phyloP scores from a whole-genome alignment of 306 rosid genomes.

The Trifolium repens region DNA sequence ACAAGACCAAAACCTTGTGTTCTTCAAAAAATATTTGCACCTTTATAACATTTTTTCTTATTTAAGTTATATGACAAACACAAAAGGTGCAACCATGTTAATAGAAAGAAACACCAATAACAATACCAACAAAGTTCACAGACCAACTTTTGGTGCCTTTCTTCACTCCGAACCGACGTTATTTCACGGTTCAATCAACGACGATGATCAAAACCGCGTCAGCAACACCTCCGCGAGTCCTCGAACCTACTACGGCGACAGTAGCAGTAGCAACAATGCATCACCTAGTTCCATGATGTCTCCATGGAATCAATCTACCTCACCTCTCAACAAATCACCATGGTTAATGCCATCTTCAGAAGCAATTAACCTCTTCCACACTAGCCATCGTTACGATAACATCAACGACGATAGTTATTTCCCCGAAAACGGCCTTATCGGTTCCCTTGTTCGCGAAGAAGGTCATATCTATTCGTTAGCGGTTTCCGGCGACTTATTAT shows the following conservation, averaged over 20 bases:
- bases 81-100: slow-evolving; percentile 48
- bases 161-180: slow-evolving; percentile 60
- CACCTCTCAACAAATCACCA: slow-evolving; percentile 76
- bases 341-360: slow-evolving; percentile 58
- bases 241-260: slow-evolving; percentile 1
- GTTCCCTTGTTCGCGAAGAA: slow-evolving; percentile 77
- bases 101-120: slow-evolving; percentile 31
- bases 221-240: slow-evolving; percentile 45
- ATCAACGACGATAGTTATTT: background rate
- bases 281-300: slow-evolving; percentile 68
- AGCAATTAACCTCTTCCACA: slow-evolving; percentile 2
- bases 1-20: background rate
- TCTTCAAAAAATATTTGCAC: background rate
- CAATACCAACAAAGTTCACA: background rate
- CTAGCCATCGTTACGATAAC: background rate
- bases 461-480: slow-evolving; percentile 91
- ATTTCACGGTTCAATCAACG: background rate
- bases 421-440: slow-evolving; percentile 58
- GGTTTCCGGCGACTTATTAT: slow-evolving; percentile 63
- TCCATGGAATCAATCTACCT: slow-evolving; percentile 58
- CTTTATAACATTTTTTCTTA: background rate
- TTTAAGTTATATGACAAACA: slow-evolving; percentile 53
- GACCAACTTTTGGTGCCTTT: slow-evolving; percentile 57
- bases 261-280: slow-evolving; percentile 41
- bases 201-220: background rate